Percentiles rank a stretch among this genome's conserved stretches.
Evolutionary conservation across 2,329 filamentous ascomycete genomes (phyloP).

Genomic region (Alternaria longipes): DNA sequence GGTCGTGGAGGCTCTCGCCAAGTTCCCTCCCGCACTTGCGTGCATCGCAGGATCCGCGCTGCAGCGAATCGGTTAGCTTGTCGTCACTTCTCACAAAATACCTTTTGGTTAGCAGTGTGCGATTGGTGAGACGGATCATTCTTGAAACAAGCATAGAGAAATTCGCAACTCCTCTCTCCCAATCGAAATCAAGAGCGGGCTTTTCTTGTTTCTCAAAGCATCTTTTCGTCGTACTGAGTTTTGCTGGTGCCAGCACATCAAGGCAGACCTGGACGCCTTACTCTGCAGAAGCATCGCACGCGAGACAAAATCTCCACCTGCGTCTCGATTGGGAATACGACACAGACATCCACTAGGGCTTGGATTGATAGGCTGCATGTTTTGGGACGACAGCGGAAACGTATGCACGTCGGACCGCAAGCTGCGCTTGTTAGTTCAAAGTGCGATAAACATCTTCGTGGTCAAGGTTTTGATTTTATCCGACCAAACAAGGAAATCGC

Average conservation of each 20-base stretch:
- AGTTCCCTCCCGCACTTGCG: slow-evolving; percentile 8
- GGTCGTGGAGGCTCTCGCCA: slow-evolving; percentile 8
- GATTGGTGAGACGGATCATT: background rate
- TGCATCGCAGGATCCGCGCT: background rate
- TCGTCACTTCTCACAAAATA: background rate
- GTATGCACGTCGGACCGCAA: background rate
- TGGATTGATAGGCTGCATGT: background rate
- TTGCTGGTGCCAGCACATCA: slow-evolving; percentile 26
- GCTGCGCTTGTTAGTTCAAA: background rate
- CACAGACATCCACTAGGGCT: background rate
- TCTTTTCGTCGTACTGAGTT: background rate
- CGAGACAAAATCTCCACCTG: background rate
- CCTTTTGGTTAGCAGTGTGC: background rate
- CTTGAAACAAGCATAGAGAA: background rate
- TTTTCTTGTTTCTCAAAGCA: background rate
- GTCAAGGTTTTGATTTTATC: background rate
- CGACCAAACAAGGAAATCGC: background rate
- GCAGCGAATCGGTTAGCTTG: slow-evolving; percentile 9
- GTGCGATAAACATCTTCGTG: background rate
- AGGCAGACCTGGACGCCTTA: background rate
- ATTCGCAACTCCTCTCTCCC: background rate
- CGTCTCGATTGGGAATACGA: background rate
- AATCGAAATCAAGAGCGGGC: background rate
- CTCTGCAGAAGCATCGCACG: background rate
- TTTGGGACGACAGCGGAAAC: background rate